A percentile compares a stretch with the other conserved stretches of the same genome.
Conservation (phyloP, 2,329 filamentous ascomycete species). For the Diaporthe sp. region DNA sequence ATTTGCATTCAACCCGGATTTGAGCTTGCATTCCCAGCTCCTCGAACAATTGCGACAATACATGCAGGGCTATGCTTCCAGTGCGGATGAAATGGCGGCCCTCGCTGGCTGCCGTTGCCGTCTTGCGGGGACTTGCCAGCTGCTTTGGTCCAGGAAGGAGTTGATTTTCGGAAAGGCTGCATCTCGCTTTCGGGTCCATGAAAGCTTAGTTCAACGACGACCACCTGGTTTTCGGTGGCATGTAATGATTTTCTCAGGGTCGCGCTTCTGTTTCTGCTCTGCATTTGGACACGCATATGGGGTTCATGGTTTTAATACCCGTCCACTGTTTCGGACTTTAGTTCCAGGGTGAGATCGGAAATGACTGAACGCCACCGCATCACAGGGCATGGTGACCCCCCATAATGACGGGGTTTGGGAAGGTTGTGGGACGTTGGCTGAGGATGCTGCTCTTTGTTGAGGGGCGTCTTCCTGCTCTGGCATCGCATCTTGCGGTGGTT, state of each 20-base stretch:
- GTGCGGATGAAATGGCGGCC: slow-evolving; percentile 28
- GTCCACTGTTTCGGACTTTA: slow-evolving; percentile 27
- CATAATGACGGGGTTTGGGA: neutral
- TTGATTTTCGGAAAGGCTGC: slow-evolving; percentile 21
- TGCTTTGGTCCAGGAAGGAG: slow-evolving; percentile 13
- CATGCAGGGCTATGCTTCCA: slow-evolving; percentile 19
- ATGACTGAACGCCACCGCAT: slow-evolving; percentile 23
- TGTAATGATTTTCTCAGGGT: slow-evolving; percentile 19
- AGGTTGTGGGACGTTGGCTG: neutral
- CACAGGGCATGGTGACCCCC: slow-evolving; percentile 3
- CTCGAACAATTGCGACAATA: slow-evolving; percentile 11
- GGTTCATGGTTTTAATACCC: slow-evolving; percentile 34
- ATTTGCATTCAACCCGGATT: slow-evolving; percentile 1
- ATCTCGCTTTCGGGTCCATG: slow-evolving; percentile 9
- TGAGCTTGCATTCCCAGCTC: slow-evolving; percentile 3
- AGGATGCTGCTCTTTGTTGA: slow-evolving; percentile 14
- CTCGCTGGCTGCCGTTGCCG: slow-evolving; percentile 1
- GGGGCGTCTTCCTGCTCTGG: slow-evolving; percentile 5
- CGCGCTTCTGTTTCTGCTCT: slow-evolving; percentile 29
- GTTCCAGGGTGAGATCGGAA: slow-evolving; percentile 25
- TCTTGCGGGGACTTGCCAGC: slow-evolving; percentile 25
- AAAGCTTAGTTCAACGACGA: neutral
- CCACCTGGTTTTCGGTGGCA: slow-evolving; percentile 18
- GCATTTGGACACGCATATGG: slow-evolving; percentile 8
- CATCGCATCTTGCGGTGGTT: slow-evolving; percentile 9